Percentiles rank a stretch among this genome's conserved stretches.
Conservation (phyloP, 2,329 filamentous ascomycete species). For the Talaromyces funiculosus region DNA sequence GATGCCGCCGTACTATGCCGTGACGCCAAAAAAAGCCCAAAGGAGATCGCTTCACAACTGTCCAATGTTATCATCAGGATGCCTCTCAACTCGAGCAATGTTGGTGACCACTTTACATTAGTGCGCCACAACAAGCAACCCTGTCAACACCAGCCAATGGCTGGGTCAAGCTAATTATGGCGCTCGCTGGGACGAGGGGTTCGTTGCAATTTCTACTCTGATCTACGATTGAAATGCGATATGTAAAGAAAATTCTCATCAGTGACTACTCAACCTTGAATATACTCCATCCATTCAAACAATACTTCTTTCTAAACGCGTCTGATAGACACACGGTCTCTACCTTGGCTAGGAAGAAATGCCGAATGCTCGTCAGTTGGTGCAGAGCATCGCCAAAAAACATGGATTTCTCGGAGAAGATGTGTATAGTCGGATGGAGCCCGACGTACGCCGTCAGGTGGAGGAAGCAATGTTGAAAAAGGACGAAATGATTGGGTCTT, state of each 20-base stretch:
- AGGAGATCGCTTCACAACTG: not conserved
- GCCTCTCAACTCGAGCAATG: not conserved
- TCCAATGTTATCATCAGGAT: not conserved
- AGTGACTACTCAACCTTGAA: too few relatives aligned
- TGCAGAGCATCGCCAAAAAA: not conserved
- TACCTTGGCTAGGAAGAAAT: not conserved
- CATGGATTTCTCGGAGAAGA: not conserved
- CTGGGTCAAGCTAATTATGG: not conserved
- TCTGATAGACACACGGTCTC: not conserved
- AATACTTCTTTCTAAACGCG: not conserved
- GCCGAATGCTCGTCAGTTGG: not conserved
- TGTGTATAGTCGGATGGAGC: not conserved
- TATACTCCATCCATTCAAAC: not conserved
- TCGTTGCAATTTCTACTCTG: too few relatives aligned
- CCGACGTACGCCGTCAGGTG: not conserved
- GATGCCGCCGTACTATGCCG: not conserved
- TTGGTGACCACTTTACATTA: not conserved
- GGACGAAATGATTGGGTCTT: not conserved
- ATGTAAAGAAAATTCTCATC: too few relatives aligned
- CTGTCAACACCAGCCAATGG: not conserved
- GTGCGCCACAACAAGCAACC: not conserved
- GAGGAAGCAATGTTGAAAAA: not conserved
- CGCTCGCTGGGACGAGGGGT: not conserved
- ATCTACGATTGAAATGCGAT: too few relatives aligned
- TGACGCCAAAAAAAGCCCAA: not conserved